Base-by-base conservation (phyloP, 2,329 filamentous ascomycete genomes). In the Botrytis medusae region DNA sequence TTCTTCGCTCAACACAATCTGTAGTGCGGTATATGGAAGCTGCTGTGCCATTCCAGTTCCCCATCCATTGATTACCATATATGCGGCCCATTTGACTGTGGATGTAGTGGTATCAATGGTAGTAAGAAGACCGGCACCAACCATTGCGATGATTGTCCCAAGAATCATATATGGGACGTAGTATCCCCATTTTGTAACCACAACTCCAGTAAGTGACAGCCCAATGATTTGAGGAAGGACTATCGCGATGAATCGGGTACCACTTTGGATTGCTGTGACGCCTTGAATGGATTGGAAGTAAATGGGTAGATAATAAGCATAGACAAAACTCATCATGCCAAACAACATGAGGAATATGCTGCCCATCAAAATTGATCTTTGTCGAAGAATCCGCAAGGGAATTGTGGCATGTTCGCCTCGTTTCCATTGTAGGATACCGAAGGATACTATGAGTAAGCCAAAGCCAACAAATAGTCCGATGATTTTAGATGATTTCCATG, bases 1-100 rank as follows among this genome's bases (percentile, higher is more conserved):
- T 37, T 65, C 37, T 32, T 72, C 69, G 34, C 61, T 65, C 34
- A 89, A 82, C 0, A 86, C 84, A 1, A 87, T 72, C 40, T 86
- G 84, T 8, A 83, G 81, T 34, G 82, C 83, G 74, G 86, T 85
- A 79, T 86, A 84, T 72, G 85, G 85, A 22, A 85, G 81, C 74
- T 87, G 85, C 59, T 86, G 80, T n/a, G 80, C 80, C 2, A 83
- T 75, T 12, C 86, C 86, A 76, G 81, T 82, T 7, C 84, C 85
- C 0, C 84, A 64, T 4, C 86, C 86, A 1, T 81, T 76, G 5
- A 87, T 72, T 29, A 87, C 82, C 77, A 87, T 85, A 76, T 85
- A 87, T 22, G 85, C 85, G 60, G 87, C 85, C 84, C 85, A 87
- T 61, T 81, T 81, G 20, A 79, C 83, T 1, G 81, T 80, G 7